Evolutionary conservation across 805 yeast genomes (phyloP), one percentile per base, ranked within the genome.

Genomic region (Candida boleticola): DNA sequence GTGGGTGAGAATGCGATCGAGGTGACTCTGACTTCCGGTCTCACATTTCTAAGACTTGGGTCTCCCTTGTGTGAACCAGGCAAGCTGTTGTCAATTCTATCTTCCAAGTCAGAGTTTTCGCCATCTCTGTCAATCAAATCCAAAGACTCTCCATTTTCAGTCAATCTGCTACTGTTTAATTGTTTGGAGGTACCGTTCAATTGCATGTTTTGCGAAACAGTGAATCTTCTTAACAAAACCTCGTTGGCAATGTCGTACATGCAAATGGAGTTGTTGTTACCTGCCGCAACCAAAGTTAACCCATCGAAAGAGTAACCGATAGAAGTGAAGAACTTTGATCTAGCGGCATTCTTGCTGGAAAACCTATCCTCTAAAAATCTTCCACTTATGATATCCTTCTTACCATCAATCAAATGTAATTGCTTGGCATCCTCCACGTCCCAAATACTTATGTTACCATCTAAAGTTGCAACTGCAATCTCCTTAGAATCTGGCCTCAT

Each of bases 401-500:
- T 80, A 40, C 93, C 92, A 61, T 93, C 98, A 44, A 93, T 83
- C 41, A 82, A 75, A 48, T 89, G 90, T 2, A 78, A 71, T 63
- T 90, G 97, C 51, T 80, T 82, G 10, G 89, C 96, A 37, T 74
- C 74, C 54, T 84, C 93, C 35, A 89, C 76, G 56, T 92, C 90
- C 80, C 89, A 93, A 37, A 89, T 78, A 2, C 85, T 65, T 14
- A 93, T 72, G 59, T 87, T 89, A 4, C 99, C 99, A 61, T 85
- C 95, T 52, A 92, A 71, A 0, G 97, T 85, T 16, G 92, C 75
- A 1, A 87, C 95, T 0, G 96, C 95, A 32, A 93, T 74, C 59
- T 85, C 85, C 56, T 87, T 85, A n/a, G 95, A 87, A 58, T 93
- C 98, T 0, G 97, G 97, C 56, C 96, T 77, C 76, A 92, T 78